Conservation (phyloP, 2,329 filamentous ascomycete species). For the Fonsecaea multimorphosa region DNA sequence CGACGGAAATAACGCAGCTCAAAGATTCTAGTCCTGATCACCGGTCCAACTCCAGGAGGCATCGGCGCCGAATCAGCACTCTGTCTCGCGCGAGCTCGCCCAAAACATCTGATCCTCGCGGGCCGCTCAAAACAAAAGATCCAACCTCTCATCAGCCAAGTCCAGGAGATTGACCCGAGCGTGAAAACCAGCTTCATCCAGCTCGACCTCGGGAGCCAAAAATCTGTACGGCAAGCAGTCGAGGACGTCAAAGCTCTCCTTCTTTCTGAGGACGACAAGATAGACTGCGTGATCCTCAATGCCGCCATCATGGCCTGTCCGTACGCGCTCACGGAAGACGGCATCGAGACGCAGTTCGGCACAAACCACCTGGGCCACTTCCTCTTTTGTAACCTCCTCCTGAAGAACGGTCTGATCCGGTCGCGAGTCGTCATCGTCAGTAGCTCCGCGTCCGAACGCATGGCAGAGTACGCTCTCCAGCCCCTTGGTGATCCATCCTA, state of each 20-base stretch:
- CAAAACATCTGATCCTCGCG: slow-evolving; percentile 41
- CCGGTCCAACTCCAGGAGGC: slow-evolving; percentile 38
- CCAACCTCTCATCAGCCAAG: slow-evolving; percentile 40
- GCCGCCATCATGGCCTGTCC: slow-evolving; percentile 51
- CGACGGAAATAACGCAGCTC: background rate
- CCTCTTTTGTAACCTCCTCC: slow-evolving; percentile 50
- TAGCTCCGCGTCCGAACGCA: slow-evolving; percentile 33
- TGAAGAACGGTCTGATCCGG: slow-evolving; percentile 39
- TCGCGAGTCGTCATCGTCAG: slow-evolving; percentile 43
- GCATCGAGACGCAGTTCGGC: slow-evolving; percentile 49
- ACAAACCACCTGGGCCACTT: slow-evolving; percentile 51
- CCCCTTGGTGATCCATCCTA: slow-evolving; percentile 44
- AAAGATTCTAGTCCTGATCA: slow-evolving; percentile 40
- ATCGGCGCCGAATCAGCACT: slow-evolving; percentile 42
- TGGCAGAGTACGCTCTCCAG: slow-evolving; percentile 40
- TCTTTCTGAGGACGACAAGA: slow-evolving; percentile 29
- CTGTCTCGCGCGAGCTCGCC: slow-evolving; percentile 40
- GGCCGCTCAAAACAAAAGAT: slow-evolving; percentile 39
- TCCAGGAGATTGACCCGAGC: slow-evolving; percentile 22
- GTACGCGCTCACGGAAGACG: slow-evolving; percentile 40
- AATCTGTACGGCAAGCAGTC: slow-evolving; percentile 39
- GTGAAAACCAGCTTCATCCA: slow-evolving; percentile 33
- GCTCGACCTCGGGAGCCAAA: slow-evolving; percentile 31
- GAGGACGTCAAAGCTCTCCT: slow-evolving; percentile 44
- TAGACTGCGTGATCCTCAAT: slow-evolving; percentile 55